These are phyloP conservation scores for Isabelozyma pseudorhagii DNA, from an alignment of 805 yeast species.

Conservation along the genomic window DNA sequence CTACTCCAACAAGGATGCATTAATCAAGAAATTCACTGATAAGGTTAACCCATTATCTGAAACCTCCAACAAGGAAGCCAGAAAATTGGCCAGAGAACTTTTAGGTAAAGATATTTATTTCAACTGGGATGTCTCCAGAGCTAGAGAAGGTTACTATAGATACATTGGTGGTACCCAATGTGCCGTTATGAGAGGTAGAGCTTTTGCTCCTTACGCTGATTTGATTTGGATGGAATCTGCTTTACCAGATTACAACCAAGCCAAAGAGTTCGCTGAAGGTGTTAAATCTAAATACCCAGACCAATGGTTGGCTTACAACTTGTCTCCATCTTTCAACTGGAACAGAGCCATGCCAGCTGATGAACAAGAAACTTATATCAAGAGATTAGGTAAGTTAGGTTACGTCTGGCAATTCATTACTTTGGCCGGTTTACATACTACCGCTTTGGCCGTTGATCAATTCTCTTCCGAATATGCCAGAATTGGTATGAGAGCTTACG, in stretches of 20 bases:
- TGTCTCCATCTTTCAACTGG: conserved; percentile 98
- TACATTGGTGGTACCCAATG: conserved; percentile 96
- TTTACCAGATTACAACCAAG: conserved; percentile 90
- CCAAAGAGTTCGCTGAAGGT: conserved; percentile 91
- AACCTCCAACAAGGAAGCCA: conserved; percentile 77
- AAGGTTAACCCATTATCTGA: conserved; percentile 73
- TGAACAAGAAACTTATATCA: conserved; percentile 89
- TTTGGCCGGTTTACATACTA: conserved; percentile 93
- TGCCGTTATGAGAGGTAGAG: conserved; percentile 95
- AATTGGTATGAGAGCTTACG: conserved; percentile 95
- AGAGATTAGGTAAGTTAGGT: conserved; percentile 82
- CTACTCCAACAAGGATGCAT: conserved; percentile 56
- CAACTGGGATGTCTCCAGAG: conserved; percentile 94
- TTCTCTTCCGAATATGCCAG: conserved; percentile 75
- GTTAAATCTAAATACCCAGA: conserved; percentile 77
- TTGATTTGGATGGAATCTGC: conserved; percentile 98
- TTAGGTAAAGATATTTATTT: conserved; percentile 82
- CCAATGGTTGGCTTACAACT: conserved; percentile 95
- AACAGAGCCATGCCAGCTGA: conserved; percentile 83
- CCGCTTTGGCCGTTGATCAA: conserved; percentile 85
- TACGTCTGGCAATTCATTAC: conserved; percentile 98
- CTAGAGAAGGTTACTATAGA: conserved; percentile 95
- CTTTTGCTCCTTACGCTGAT: conserved; percentile 92
- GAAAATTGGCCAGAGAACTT: conserved; percentile 67
- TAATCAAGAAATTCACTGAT: conserved; percentile 62